Base-by-base conservation (phyloP, 768 basidiomycete species). In the Amanita exitialis region DNA sequence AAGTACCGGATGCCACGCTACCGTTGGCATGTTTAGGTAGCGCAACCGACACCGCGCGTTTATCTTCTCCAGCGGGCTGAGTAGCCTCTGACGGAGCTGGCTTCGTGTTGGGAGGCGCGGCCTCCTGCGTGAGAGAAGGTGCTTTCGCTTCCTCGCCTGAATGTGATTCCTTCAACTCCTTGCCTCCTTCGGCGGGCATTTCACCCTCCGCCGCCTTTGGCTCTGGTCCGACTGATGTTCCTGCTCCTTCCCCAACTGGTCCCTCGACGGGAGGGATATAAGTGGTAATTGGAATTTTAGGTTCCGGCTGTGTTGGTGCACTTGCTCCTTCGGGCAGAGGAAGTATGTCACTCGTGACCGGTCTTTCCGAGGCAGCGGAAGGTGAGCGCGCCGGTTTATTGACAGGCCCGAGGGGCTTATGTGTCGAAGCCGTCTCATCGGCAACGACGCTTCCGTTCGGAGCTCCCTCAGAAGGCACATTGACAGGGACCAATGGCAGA, bases 401-500 rank as follows among this genome's bases (percentile, higher is more conserved):
- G 23, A 51, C 32, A 13, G 21, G 42, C 9, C 50, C 42, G 39
- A 51, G 50, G 6, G 43, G 42, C 13, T 41, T 51, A 15, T 51
- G 50, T 6, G 50, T 51, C 6, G 50, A 51, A 10, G 42, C 32
- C 23, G 18, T 41, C 15, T 51, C 38, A 8, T 32, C 50, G 13
- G 18, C 15, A 9, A 36, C 16, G 9, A 28, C 16, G 23, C 15
- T 44, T 10, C 28, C 43, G 5, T 37, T 34, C 16, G 10, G 4
- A 10, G 28, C 12, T 2, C 25, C 38, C 18, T 51, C 50, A 27
- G 43, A 41, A 10, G 42, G 12, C 25, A 36, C 32, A 35, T 51
- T 51, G 43, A 51, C 42, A 15, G 50, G 50, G 9, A 51, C 34
- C 13, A 51, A 25, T 6, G 50, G 34, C 34, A 44, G 35, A 27